Evolutionary conservation across 306 rosid species (phyloP).

Genomic region (Fragaria vesca): DNA sequence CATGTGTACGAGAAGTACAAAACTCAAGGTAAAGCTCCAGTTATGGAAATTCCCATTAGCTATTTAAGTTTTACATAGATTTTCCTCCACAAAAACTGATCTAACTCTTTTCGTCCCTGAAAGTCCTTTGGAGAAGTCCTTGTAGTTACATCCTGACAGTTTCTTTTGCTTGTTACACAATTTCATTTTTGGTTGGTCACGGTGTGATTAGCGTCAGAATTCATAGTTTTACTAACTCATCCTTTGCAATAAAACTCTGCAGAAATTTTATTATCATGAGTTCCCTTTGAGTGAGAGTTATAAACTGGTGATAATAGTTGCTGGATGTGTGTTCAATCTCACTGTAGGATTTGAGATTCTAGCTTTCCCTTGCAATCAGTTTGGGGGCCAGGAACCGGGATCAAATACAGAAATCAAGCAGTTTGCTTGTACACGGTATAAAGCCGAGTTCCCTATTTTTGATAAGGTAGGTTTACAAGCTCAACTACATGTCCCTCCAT

Average conservation of each 20-base stretch:
- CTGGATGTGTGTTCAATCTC: constrained; percentile 13
- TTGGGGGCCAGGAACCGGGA: constrained; percentile 98
- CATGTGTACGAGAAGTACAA: constrained; percentile 83
- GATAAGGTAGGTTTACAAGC: constrained; percentile 60
- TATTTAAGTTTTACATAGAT: background rate
- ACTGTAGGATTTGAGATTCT: constrained; percentile 83
- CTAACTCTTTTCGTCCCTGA: background rate
- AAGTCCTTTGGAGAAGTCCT: background rate
- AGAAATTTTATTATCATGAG: background rate
- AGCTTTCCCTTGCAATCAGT: constrained; percentile 99
- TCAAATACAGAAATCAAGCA: constrained; percentile 89
- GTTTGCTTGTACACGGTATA: constrained; percentile 88
- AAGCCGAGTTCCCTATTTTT: constrained; percentile 94
- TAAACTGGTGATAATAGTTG: constrained; percentile 12
- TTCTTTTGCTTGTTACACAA: background rate
- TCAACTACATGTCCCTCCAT: constrained; percentile 12
- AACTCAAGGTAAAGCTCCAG: constrained; percentile 59
- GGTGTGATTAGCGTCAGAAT: background rate
- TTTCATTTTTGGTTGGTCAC: background rate
- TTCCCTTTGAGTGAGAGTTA: background rate
- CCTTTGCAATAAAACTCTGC: background rate
- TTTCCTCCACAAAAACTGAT: background rate
- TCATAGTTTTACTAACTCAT: background rate
- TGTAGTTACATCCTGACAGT: background rate
- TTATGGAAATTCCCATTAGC: background rate